Evolutionary conservation across 2,329 filamentous ascomycete species (phyloP), one percentile per base, ranked within the genome.

Genomic region (Magnaporthales sp.): DNA sequence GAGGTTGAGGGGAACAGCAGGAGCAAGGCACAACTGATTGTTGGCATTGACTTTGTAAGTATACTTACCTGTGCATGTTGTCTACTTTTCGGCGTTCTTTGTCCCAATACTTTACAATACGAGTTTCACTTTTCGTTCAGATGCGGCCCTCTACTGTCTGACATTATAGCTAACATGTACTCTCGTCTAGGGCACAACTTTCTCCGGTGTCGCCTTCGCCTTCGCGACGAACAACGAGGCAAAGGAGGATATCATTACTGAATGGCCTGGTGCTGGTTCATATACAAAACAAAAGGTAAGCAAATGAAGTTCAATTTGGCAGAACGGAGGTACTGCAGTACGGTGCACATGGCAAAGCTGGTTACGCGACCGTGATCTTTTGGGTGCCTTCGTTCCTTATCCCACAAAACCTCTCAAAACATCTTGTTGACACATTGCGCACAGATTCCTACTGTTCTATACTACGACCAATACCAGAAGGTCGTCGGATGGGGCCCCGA

Each of bases 401-500:
- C 22, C 13, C n/a, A 13, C 22, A 38, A 22, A 24, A 58, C 15
- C 29, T 22, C 15, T 22, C n/a, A 13, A 19, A 46, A 19, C 5
- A 46, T 46, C 7, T n/a, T 13, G 38, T 7, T 46, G 61, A 27
- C 11, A 13, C 38, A 54, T 62, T 10, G 1, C 46, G n/a, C 27
- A 26, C 74, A 96, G 95, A 98, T 99, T 73, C 95, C 95, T 19
- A 98, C 95, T 15, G 95, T 99, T n/a, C 86, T 99, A 68, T 99
- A 99, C 83, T 99, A 99, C 77, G 95, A 99, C 76, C 94, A 98
- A 80, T 97, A 97, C 78, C 95, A 99, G 76, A 97, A 98, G 79
- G 95, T 99, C 63, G 95, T 98, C n/a, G 95, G 95, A 73, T 99
- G 95, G 95, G 95, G 95, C 69, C 93, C 94, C 67, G 95, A 99